Evolutionary conservation across 1,284 basidiomycete species (phyloP).

Genomic region (Papiliotrema laurentii): DNA sequence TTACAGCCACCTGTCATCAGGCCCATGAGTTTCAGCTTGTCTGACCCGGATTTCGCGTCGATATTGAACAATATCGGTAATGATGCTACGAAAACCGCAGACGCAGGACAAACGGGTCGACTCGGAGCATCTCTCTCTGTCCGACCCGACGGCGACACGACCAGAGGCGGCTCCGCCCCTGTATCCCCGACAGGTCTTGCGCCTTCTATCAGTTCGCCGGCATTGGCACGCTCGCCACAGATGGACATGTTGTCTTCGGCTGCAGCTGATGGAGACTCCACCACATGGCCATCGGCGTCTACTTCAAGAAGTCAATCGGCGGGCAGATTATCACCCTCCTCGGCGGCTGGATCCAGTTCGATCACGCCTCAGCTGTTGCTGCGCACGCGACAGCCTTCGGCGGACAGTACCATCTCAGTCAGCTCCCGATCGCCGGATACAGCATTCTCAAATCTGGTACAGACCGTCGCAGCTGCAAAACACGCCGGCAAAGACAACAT

Average conservation of each 20-base stretch:
- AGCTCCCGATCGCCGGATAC: constrained; percentile 25
- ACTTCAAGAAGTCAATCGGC: constrained; percentile 17
- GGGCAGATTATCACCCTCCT: constrained; percentile 21
- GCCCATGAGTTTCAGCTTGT: constrained; percentile 46
- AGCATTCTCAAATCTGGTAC: constrained; percentile 25
- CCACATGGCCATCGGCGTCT: not conserved
- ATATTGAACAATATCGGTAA: constrained; percentile 42
- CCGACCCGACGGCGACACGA: constrained; percentile 2
- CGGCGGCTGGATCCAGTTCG: constrained; percentile 10
- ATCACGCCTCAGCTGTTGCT: constrained; percentile 20
- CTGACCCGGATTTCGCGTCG: constrained; percentile 48
- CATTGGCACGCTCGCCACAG: constrained; percentile 1
- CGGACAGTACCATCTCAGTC: constrained; percentile 33
- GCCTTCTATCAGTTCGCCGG: not conserved
- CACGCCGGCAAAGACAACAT: constrained; percentile 62
- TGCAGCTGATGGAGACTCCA: not conserved
- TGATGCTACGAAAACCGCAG: constrained; percentile 12
- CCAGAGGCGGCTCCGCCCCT: constrained; percentile 8
- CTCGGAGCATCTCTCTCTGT: constrained; percentile 5
- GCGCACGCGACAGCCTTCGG: constrained; percentile 39
- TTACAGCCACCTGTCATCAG: constrained; percentile 43
- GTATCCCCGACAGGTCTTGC: not conserved
- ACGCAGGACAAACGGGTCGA: constrained; percentile 2
- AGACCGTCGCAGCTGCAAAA: constrained; percentile 59
- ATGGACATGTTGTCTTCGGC: constrained; percentile 2